phyloP scores from a whole-genome alignment of 495 filamentous ascomycete species.

The Monascus purpureus region DNA sequence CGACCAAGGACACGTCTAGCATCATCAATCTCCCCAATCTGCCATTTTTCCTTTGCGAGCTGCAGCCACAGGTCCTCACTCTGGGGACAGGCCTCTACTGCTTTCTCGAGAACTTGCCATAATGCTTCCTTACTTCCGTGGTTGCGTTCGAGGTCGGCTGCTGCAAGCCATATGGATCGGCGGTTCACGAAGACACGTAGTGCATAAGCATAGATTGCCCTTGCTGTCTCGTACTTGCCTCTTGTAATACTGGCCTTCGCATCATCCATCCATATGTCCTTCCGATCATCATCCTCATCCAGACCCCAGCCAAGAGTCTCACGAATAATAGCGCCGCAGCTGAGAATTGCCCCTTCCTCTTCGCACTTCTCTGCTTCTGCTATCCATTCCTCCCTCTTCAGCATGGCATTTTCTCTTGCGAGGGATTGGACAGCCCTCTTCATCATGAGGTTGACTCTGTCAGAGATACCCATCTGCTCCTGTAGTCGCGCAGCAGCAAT shows the following conservation, averaged over 20 bases:
- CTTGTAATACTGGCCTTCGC: constrained; percentile 63
- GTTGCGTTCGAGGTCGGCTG: constrained; percentile 80
- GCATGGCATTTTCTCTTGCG: constrained; percentile 83
- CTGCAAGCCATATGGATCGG: constrained; percentile 73
- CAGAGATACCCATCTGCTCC: constrained; percentile 67
- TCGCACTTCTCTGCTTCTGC: constrained; percentile 89
- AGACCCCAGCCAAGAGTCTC: constrained; percentile 89
- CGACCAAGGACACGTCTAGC: constrained; percentile 68
- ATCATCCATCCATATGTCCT: constrained; percentile 90
- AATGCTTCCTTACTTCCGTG: constrained; percentile 77
- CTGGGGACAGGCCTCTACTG: constrained; percentile 81
- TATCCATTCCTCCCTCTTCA: constrained; percentile 95
- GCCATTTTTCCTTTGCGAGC: constrained; percentile 87
- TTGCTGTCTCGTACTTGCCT: constrained; percentile 73
- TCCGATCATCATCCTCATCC: constrained; percentile 93
- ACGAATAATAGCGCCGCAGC: constrained; percentile 74
- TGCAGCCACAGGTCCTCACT: constrained; percentile 91
- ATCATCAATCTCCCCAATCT: constrained; percentile 69
- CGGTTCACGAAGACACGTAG: constrained; percentile 75
- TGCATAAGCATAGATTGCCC: constrained; percentile 86
- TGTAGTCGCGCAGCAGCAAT: constrained; percentile 85
- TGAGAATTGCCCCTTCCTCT: constrained; percentile 75
- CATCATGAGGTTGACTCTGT: constrained; percentile 82
- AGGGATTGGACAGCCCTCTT: constrained; percentile 85
- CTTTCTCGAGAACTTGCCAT: constrained; percentile 77